phyloP scores from a whole-genome alignment of 768 basidiomycete genomes.

The Tulasnella sp. region DNA sequence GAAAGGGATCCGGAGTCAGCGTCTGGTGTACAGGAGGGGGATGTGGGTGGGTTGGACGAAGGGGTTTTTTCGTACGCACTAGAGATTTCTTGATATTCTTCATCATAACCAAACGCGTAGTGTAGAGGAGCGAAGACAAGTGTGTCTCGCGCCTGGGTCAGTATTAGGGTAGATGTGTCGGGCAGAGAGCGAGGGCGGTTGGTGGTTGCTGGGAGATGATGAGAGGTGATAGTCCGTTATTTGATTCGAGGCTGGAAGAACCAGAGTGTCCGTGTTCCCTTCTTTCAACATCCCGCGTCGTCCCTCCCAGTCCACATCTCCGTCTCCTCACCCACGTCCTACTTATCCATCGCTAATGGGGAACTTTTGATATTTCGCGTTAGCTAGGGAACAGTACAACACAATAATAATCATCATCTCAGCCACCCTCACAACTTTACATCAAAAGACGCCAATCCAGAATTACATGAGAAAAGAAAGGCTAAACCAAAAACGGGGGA shows the following conservation, averaged over 20 bases:
- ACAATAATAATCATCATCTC: background rate
- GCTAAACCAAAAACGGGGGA: background rate
- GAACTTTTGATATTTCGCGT: background rate
- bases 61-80: slow-evolving; percentile 8
- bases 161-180: background rate
- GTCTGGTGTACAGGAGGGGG: slow-evolving; percentile 37
- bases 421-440: background rate
- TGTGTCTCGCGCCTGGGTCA: background rate
- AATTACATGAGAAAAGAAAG: background rate
- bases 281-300: background rate
- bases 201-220: background rate
- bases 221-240: background rate
- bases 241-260: background rate
- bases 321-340: background rate
- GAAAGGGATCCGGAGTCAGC: slow-evolving; percentile 1
- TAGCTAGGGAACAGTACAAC: background rate
- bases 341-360: background rate
- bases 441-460: background rate
- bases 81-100: background rate
- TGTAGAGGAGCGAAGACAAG: background rate
- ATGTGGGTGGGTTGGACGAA: slow-evolving; percentile 14
- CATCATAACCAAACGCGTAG: background rate
- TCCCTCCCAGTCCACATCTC: background rate
- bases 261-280: background rate
- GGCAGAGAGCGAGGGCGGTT: background rate